These are phyloP conservation scores for Xylaria curta DNA, from an alignment of 495 filamentous ascomycete genomes.

Conservation along the genomic window DNA sequence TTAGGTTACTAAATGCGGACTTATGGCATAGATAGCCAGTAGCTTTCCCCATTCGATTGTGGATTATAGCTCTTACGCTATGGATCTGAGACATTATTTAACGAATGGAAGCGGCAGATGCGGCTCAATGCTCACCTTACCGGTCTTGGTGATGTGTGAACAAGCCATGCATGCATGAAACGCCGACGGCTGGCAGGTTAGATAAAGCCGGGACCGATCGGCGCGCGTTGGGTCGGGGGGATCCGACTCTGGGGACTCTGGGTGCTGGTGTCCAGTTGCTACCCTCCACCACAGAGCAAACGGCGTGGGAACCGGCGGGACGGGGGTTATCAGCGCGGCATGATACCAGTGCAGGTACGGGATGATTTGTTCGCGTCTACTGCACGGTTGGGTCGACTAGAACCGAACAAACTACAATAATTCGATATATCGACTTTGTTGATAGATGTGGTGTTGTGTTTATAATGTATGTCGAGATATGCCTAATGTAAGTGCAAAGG, in stretches of 20 bases:
- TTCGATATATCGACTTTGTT: background rate
- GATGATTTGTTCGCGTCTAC: background rate
- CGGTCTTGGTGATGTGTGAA: background rate
- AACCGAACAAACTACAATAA: background rate
- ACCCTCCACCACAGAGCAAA: slow-evolving; percentile 3
- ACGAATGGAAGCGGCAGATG: slow-evolving; percentile 9
- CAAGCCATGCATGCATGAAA: slow-evolving; percentile 13
- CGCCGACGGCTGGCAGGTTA: background rate
- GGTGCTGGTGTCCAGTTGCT: slow-evolving; percentile 12
- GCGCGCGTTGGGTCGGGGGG: background rate
- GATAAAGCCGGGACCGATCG: background rate
- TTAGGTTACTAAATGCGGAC: background rate
- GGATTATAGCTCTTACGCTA: background rate
- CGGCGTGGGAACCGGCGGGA: slow-evolving; percentile 1
- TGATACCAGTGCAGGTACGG: background rate
- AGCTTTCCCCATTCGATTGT: background rate
- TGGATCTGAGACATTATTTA: background rate
- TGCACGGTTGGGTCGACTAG: background rate
- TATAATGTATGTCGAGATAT: background rate
- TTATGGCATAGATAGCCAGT: background rate
- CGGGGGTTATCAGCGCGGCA: background rate
- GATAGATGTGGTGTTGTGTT: background rate
- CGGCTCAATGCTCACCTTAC: slow-evolving; percentile 8
- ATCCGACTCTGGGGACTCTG: background rate
- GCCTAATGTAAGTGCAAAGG: too few species aligned